Base-by-base conservation (phyloP, 768 basidiomycete species). In the Pisolithus tinctorius region DNA sequence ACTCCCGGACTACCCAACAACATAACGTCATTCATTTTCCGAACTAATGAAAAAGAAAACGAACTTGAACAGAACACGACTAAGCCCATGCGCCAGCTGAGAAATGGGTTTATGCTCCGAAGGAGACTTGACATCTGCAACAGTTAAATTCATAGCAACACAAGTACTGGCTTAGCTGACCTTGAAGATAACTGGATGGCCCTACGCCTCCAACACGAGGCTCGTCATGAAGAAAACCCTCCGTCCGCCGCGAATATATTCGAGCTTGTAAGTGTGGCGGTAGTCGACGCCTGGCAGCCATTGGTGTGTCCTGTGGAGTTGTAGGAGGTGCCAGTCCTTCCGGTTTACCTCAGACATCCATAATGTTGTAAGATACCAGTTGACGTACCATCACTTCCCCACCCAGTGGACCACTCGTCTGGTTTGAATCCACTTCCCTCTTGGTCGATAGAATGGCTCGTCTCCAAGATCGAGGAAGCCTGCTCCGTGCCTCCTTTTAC, bases 41-140 rank as follows among this genome's bases (percentile, higher is more conserved):
- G 4, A 29, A 29, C 42, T 6, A n/a, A 44, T 31, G 27, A 4
- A 6, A 29, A 45, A 25, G 3, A 4, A 14, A 6, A 73, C 80
- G 45, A 61, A 88, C 86, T 84, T 89, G 75, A 88, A 88, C 36
- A 92, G 68, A 0, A 85, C 85, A 4, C 85, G 75, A 38, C 83
- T 79, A 6, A 93, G 71, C 10, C 80, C 79, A 55, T 86, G 84
- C 0, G 81, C 72, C 4, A 93, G 75, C 3, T 62, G 71, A 1
- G 88, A 80, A 20, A 93, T 73, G 6, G 80, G 79, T 31, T 75
- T 71, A 23, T 81, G 76, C 27, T 72, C 60, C 1, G 69, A 67
- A 6, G 68, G 64, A 3, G 77, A 70, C 10, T 62, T 49, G 14
- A 82, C 54, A 55, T 82, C 81, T 83, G 58, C 20, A 10, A 29